phyloP scores from a whole-genome alignment of 805 yeast genomes.

The Tetrapisispora taiwanensis region DNA sequence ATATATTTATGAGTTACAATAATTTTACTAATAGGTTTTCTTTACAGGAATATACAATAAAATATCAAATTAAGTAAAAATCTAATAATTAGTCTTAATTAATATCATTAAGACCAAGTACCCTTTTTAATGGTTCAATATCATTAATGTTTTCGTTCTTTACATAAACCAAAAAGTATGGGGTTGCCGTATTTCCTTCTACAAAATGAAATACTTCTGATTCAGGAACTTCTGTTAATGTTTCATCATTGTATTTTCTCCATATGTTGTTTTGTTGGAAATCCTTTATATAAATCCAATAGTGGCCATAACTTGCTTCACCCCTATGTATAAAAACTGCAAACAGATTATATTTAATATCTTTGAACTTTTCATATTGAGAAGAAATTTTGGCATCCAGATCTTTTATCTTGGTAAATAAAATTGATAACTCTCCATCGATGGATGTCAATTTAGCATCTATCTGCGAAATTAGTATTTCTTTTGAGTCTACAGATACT shows the following conservation, averaged over 20 bases:
- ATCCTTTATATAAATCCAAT: slow-evolving; percentile 90
- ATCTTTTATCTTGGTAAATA: slow-evolving; percentile 34
- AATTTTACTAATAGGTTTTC: no score
- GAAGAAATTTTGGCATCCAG: slow-evolving; percentile 41
- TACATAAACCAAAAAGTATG: slow-evolving; percentile 82
- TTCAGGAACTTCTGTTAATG: slow-evolving; percentile 68
- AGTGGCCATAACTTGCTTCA: slow-evolving; percentile 92
- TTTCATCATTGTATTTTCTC: slow-evolving; percentile 90
- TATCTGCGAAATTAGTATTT: slow-evolving; percentile 22
- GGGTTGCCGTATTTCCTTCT: slow-evolving; percentile 77
- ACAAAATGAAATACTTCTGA: slow-evolving; percentile 57
- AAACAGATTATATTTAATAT: slow-evolving; percentile 70
- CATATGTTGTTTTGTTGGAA: slow-evolving; percentile 47
- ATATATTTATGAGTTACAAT: no score
- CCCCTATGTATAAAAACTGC: slow-evolving; percentile 94
- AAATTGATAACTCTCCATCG: slow-evolving; percentile 34
- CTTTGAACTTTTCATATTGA: slow-evolving; percentile 53
- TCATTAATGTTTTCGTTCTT: slow-evolving; percentile 47
- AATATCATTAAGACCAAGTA: neutral
- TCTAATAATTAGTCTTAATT: no score
- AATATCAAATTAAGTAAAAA: no score
- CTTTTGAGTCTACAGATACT: slow-evolving; percentile 28
- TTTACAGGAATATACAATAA: no score
- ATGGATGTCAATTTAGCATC: slow-evolving; percentile 38
- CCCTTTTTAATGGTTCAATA: slow-evolving; percentile 57